Evolutionary conservation across 2,329 filamentous ascomycete species (phyloP), one percentile per base, ranked within the genome.

Genomic region (Colletotrichum lupini): DNA sequence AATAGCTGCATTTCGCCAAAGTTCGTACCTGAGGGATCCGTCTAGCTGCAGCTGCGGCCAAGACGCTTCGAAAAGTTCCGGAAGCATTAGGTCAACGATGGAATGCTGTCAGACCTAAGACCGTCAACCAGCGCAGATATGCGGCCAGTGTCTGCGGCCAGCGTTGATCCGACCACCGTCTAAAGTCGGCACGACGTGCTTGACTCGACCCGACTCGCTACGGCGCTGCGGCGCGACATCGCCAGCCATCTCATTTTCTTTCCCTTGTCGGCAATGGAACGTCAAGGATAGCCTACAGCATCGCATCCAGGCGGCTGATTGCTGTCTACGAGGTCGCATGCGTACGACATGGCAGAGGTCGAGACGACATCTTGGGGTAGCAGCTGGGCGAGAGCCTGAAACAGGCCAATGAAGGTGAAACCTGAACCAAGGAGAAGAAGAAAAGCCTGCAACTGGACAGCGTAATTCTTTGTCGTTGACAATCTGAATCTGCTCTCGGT

Each of bases 321-420:
- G 66, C 59, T 52, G 55, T 24, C 58, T 68, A 28, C 37, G 30
- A 30, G 55, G 70, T 49, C 59, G 59, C 66, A 72, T 72, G 58
- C 69, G 65, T 59, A 57, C 53, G 32, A 70, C 46, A 70, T 60
- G 46, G 58, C 42, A 55, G 59, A 69, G 30, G 42, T 72, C 53
- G 67, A 42, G 52, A 42, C 32, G 19, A 66, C 32, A 60, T 30
- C 24, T 71, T 46, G 63, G 35, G 58, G 65, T 62, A 30, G 69
- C 52, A 72, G 52, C 49, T 57, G 32, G n/a, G 32, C 67, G 58
- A 52, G 58, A 19, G 26, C 68, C 57, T 74, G 68, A 74, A 74
- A 74, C 72, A 68, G 22, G 37, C 62, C 62, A 74, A 68, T 68
- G 68, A 72, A 67, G 46, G 28, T 67, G 57, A 74, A 74, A 62